Evolutionary conservation across 768 basidiomycete genomes (phyloP).

Genomic region (Cystofilobasidium macerans): DNA sequence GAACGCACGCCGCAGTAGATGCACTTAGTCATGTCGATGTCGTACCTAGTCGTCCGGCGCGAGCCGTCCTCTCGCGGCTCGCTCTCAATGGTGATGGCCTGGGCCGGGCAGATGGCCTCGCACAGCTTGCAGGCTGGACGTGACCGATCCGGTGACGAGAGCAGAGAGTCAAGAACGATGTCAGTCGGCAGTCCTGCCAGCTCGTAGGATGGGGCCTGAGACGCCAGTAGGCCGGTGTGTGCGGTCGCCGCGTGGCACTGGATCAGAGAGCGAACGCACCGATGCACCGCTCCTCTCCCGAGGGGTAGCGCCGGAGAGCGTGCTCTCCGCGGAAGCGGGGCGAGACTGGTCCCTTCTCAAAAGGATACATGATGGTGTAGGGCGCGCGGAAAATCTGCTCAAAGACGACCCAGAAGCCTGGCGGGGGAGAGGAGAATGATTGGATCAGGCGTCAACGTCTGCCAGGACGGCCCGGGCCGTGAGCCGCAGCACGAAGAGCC

Average conservation of each 20-base stretch:
- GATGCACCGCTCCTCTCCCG: constrained; percentile 96
- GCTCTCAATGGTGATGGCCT: constrained; percentile 98
- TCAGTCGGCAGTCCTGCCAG: no score
- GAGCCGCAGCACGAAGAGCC: no score
- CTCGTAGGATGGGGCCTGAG: no score
- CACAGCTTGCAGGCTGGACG: constrained; percentile 87
- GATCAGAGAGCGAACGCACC: constrained; percentile 48
- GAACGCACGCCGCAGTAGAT: constrained; percentile 86
- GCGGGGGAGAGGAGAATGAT: neutral
- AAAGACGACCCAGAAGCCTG: constrained; percentile 96
- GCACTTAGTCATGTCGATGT: constrained; percentile 99
- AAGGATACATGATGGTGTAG: constrained; percentile 85
- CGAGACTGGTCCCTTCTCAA: constrained; percentile 94
- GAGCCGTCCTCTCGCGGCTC: constrained; percentile 92
- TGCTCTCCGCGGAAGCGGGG: constrained; percentile 98
- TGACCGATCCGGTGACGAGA: neutral
- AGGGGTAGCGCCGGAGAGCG: constrained; percentile 88
- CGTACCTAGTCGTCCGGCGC: constrained; percentile 93
- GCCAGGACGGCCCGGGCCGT: neutral
- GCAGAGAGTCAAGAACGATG: neutral
- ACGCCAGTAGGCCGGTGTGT: no score
- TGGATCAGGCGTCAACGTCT: neutral
- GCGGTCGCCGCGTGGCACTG: no score
- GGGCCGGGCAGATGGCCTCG: constrained; percentile 89
- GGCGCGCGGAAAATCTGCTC: constrained; percentile 39